Evolutionary conservation across 768 basidiomycete genomes (phyloP), one percentile per base, ranked within the genome.

Genomic region (Xanthoconium stramineum): DNA sequence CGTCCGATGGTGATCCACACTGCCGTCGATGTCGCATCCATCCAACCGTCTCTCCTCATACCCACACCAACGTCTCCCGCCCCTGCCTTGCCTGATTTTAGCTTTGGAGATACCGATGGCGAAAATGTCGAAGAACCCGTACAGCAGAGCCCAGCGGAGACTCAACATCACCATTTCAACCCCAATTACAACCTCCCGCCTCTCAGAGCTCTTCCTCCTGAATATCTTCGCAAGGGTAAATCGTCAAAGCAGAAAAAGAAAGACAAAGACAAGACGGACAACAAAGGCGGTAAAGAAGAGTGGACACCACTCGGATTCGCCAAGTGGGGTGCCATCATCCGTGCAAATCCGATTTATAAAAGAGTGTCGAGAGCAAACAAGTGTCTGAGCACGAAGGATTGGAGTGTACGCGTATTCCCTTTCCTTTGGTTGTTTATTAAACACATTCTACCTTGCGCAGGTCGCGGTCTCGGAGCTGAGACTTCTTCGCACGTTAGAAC

Each of bases 381-480:
- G 69, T 91, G 88, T 59, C 63, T 94, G 57, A 91, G 77, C 52
- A 89, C 88, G 11, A 80, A 80, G 38, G 91, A 94, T 56, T 94
- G 92, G 92, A 78, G 79, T 72, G 91, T 91, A 76, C 63, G 88
- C 53, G 81, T 56, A 15, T 35, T 57, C 33, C 14, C 20, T 48
- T 45, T 47, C 20, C 19, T 20, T 50, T 30, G 49, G 24, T 35
- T 6, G 17, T 29, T 44, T 19, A 19, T 52, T 56, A 38, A 57
- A 55, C 2, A 28, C 12, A 2, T 28, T 9, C 3, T 32, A 47
- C 17, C 58, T 47, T 52, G 60, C 61, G 52, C 64, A 92, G 89
- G 79, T 93, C 45, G 92, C 91, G 1, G 83, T 89, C 68, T 76
- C 80, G 17, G 95, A 98, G 66, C 66, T 96, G 55, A 80, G 86